These are phyloP conservation scores for Carex parvula DNA, from an alignment of 176 grass and related monocot species.

Conservation along the genomic window DNA sequence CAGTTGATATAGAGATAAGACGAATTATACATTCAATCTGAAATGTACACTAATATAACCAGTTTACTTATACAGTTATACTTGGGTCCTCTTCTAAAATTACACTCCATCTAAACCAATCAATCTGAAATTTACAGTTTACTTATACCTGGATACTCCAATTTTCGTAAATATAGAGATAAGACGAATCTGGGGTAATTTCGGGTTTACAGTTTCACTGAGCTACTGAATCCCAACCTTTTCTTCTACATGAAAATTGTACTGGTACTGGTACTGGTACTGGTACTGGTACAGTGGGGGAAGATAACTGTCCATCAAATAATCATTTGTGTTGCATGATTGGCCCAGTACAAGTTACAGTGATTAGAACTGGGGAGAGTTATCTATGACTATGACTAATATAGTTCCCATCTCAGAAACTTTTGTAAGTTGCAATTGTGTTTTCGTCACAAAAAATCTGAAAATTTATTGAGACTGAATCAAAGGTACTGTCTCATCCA, in stretches of 20 bases:
- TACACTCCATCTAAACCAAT: not conserved
- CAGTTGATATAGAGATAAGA: no score
- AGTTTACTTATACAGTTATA: not conserved
- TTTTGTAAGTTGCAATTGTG: no score
- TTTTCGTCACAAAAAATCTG: no score
- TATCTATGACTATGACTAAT: not conserved
- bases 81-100: no score
- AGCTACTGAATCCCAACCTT: not conserved
- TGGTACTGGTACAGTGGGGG: not conserved
- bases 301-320: not conserved
- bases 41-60: not conserved
- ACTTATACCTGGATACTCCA: not conserved
- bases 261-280: not conserved
- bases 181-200: not conserved
- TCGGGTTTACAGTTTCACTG: not conserved
- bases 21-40: not conserved
- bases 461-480: no score
- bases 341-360: not conserved
- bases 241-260: not conserved
- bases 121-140: not conserved
- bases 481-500: no score
- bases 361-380: not conserved
- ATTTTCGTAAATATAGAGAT: not conserved
- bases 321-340: not conserved
- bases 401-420: not conserved